Percentiles rank a stretch among this genome's conserved stretches.
phyloP scores from a whole-genome alignment of 768 basidiomycete genomes.

The Lactifluus rugatus region DNA sequence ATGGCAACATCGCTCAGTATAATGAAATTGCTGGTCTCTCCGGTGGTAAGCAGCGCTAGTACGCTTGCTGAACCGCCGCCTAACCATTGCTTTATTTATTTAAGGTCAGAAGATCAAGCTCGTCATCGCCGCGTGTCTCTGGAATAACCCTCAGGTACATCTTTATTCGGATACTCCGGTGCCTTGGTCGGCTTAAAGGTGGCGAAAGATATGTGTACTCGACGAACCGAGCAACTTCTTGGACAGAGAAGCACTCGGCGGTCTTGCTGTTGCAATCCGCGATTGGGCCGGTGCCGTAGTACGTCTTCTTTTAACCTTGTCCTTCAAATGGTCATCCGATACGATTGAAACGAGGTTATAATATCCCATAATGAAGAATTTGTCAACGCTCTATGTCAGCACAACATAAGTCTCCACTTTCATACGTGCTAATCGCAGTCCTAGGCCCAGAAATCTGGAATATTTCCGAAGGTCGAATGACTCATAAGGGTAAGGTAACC shows the following conservation, averaged over 20 bases:
- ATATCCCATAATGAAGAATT: conserved; percentile 95
- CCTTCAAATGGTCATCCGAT: conserved; percentile 19
- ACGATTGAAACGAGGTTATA: conserved; percentile 50
- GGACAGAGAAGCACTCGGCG: conserved; percentile 91
- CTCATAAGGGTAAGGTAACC: conserved; percentile 80
- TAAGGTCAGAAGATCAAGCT: conserved; percentile 93
- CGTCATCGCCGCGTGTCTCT: conserved; percentile 88
- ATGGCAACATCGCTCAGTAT: conserved; percentile 97
- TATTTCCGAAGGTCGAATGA: conserved; percentile 75
- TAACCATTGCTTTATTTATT: conserved; percentile 12
- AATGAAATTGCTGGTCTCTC: conserved; percentile 93
- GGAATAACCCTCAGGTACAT: conserved; percentile 86
- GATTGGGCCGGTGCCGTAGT: conserved; percentile 92
- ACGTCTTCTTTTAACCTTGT: conserved; percentile 25
- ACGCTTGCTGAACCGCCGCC: neutral
- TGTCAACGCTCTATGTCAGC: conserved; percentile 69
- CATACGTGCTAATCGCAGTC: conserved; percentile 20
- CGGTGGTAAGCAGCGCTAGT: conserved; percentile 48
- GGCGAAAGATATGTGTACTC: conserved; percentile 53
- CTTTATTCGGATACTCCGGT: neutral
- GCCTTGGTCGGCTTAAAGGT: conserved; percentile 12
- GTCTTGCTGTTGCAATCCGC: conserved; percentile 87
- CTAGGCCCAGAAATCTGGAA: conserved; percentile 91
- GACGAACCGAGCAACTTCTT: conserved; percentile 97
- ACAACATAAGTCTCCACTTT: conserved; percentile 15